Evolutionary conservation across 106 monocot genomes (phyloP).

Genomic region (Allium fistulosum): DNA sequence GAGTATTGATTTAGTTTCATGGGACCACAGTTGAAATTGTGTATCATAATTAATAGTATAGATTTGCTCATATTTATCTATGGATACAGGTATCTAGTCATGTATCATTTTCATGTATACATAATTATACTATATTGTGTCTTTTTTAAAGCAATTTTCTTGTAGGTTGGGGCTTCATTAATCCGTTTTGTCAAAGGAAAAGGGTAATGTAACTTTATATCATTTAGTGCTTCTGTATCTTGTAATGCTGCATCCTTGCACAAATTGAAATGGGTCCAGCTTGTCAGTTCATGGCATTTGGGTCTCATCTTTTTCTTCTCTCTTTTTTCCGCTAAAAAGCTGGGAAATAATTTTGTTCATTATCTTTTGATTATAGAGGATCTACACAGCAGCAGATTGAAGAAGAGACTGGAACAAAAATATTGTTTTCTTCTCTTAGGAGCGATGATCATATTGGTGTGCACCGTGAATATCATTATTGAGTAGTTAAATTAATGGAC

Average conservation of each 20-base stretch:
- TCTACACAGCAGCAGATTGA: slow-evolving; percentile 57
- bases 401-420: slow-evolving; percentile 47
- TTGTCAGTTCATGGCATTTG: too few relatives aligned
- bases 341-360: not conserved
- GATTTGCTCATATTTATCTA: too few relatives aligned
- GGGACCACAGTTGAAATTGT: too few relatives aligned
- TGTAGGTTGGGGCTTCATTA: slow-evolving; percentile 65
- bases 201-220: slow-evolving; percentile 25
- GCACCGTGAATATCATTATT: not conserved
- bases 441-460: slow-evolving; percentile 45
- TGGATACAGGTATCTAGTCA: too few relatives aligned
- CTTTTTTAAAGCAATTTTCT: not conserved
- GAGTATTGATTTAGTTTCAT: too few relatives aligned
- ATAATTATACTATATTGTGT: too few relatives aligned
- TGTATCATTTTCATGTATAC: not conserved
- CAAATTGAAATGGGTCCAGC: not conserved
- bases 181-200: slow-evolving; percentile 68
- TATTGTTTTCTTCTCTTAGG: slow-evolving; percentile 51
- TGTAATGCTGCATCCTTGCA: not conserved
- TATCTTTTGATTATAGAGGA: slow-evolving; percentile 29
- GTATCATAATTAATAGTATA: too few relatives aligned
- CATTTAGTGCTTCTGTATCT: not conserved
- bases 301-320: too few relatives aligned
- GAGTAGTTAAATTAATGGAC: not conserved
- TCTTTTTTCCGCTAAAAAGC: not conserved